Base-by-base conservation (phyloP, 2,329 filamentous ascomycete species). In the Fusarium solani-melongenae region DNA sequence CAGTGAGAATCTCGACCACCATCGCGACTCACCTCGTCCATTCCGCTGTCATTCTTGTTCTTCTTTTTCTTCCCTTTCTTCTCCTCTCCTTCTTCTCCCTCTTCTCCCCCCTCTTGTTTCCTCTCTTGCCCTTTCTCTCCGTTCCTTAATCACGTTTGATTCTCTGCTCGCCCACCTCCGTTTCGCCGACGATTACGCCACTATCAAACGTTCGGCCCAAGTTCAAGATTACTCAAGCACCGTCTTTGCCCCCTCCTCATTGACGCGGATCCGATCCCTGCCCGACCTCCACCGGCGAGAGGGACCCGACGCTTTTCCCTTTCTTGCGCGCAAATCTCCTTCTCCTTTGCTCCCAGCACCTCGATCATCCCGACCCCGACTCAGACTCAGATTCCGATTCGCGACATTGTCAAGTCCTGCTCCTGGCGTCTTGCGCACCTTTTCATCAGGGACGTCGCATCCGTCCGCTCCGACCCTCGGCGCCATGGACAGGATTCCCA, bases 401-500 rank as follows among this genome's bases (percentile, higher is more conserved):
- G 60, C 62, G 59, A 56, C 34, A 60, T 51, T 66, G 62, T 67
- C 70, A 63, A 68, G 62, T 61, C 68, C 63, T 55, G 68, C 62
- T 58, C 68, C 63, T 55, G 68, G 58, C 68, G 66, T 59, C 49
- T 38, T 63, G 56, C 66, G 73, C 46, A 64, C 38, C 58, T 63
- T 64, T 46, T 72, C 63, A 58, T 55, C 56, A 58, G 70, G 64
- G 67, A 64, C 57, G 49, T 51, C 67, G 66, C 71, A 44, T 39
- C 67, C 60, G 53, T 69, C 68, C 63, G 49, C 51, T 46, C 51
- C 63, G 31, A 46, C 62, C 39, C 61, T 34, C 60, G 53, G 70
- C 64, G 67, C 71, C 69, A 85, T 85, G 84, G 83, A 85, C 73
- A 84, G 81, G 74, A 80, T 85, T 64, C 81, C 84, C 58, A 82